Evolutionary conservation across 345 rosid genomes (phyloP), one percentile per base, ranked within the genome.

Genomic region (Brassica incana): DNA sequence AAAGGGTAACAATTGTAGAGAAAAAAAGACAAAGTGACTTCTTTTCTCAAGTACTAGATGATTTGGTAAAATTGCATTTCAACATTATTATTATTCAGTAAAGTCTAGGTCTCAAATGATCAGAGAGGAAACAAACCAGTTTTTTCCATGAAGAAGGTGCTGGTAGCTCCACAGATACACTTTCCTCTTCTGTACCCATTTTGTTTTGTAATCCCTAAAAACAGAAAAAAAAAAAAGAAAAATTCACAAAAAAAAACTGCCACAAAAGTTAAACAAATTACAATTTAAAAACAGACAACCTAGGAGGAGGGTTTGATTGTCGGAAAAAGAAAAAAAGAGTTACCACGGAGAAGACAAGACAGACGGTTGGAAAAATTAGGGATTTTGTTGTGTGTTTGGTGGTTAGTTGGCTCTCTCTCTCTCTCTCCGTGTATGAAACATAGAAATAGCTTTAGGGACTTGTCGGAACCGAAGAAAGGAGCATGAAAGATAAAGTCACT

Each of bases 111-210:
- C 0, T 73, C 48, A 45, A 25, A 67, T 12, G 8, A 16, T 5
- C 64, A 3, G 69, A 3, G 69, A 11, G 58, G 54, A 69, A 23
- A 80, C 69, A 69, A 64, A 91, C 97, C 97, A 91, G 35, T 83
- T 91, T 91, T 82, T 88, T 91, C 94, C 94, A 91, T 72, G 92
- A 77, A 84, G 91, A 80, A 78, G 92, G 97, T 67, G 92, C 91
- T 9, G 94, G 88, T 16, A 91, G 90, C 88, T 88, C 92, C 77
- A 91, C 86, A 77, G 88, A 83, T 65, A 87, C 69, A 80, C 74
- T 83, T 76, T 88, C 91, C 77, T 86, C 89, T 58, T 78, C 85
- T 40, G 78, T 77, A 69, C 81, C 88, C 90, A 87, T 86, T 16
- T 70, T 66, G 38, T 61, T 3, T 10, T 77, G 78, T 75, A 68